Conservation (phyloP, 495 filamentous ascomycete species). For the Cercophora samala region DNA sequence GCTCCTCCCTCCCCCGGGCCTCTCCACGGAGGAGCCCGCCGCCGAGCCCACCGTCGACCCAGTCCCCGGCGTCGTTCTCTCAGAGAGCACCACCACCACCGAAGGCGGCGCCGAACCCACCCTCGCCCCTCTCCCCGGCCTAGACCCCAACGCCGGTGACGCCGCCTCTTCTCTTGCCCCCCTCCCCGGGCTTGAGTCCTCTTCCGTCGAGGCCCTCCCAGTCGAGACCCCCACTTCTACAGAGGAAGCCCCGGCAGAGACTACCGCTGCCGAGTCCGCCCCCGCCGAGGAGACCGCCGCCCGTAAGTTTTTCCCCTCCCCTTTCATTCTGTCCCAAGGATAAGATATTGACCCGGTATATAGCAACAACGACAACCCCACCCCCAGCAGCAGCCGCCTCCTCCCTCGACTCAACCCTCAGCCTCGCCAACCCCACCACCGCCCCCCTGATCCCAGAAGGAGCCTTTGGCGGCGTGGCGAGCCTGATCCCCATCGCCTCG, state of each 20-base stretch:
- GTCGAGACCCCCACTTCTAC: not conserved
- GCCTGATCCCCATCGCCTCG: conserved; percentile 22
- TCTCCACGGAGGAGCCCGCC: not conserved
- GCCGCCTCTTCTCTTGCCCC: conserved; percentile 3
- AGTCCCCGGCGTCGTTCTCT: not conserved
- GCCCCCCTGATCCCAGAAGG: conserved; percentile 16
- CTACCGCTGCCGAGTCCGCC: not conserved
- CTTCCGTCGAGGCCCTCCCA: not conserved
- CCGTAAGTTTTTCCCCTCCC: not conserved
- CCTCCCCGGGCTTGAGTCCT: conserved; percentile 1
- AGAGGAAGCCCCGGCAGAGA: not conserved
- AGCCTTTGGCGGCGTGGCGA: conserved; percentile 28
- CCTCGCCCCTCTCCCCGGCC: conserved; percentile 11
- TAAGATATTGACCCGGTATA: not conserved
- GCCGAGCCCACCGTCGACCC: conserved; percentile 4
- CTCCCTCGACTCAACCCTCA: conserved; percentile 11
- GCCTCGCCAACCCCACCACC: conserved; percentile 13
- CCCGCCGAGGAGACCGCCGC: not conserved
- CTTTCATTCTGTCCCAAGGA: not conserved
- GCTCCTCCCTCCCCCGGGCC: not conserved
- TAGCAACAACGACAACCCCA: not conserved
- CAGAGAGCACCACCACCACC: not conserved
- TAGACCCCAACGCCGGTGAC: not conserved
- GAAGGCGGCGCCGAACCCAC: not conserved
- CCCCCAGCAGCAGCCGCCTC: not conserved